Evolutionary conservation across 495 filamentous ascomycete genomes (phyloP).

Genomic region (Penicillium longicatenatum): DNA sequence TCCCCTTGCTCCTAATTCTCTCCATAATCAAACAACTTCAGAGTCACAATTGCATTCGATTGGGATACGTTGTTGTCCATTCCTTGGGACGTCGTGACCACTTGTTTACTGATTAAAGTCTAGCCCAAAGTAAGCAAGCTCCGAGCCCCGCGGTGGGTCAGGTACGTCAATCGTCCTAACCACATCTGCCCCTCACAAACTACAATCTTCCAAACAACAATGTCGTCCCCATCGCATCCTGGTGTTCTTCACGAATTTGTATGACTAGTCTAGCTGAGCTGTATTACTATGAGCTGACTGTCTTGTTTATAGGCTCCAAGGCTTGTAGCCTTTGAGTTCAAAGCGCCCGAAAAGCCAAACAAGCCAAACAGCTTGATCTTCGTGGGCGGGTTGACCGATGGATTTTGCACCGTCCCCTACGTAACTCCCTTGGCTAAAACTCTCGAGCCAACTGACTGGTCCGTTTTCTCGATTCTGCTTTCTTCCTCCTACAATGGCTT

Average conservation of each 20-base stretch:
- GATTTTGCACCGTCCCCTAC: slow-evolving; percentile 69
- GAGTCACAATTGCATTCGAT: too few species aligned
- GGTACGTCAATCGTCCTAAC: slow-evolving; percentile 13
- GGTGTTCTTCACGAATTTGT: slow-evolving; percentile 48
- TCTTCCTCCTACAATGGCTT: slow-evolving; percentile 71
- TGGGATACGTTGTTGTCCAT: too few species aligned
- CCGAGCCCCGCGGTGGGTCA: slow-evolving; percentile 21
- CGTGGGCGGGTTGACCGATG: slow-evolving; percentile 82
- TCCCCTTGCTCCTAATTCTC: too few species aligned
- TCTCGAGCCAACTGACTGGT: slow-evolving; percentile 62
- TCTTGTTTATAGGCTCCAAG: slow-evolving; percentile 42
- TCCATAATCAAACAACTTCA: too few species aligned
- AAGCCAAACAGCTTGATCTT: slow-evolving; percentile 74
- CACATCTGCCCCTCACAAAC: not conserved
- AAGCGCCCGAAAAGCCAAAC: slow-evolving; percentile 26
- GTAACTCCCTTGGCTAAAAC: slow-evolving; percentile 51
- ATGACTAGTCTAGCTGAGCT: slow-evolving; percentile 5
- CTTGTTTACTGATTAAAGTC: not conserved
- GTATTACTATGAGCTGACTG: slow-evolving; percentile 10
- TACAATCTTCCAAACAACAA: slow-evolving; percentile 9
- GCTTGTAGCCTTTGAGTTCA: slow-evolving; percentile 62
- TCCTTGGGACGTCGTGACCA: too few species aligned
- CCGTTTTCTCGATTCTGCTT: slow-evolving; percentile 62
- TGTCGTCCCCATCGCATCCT: slow-evolving; percentile 25
- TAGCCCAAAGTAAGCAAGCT: not conserved